Base-by-base conservation (phyloP, 108 stramenopile species). In the Schizochytrium sp. region DNA sequence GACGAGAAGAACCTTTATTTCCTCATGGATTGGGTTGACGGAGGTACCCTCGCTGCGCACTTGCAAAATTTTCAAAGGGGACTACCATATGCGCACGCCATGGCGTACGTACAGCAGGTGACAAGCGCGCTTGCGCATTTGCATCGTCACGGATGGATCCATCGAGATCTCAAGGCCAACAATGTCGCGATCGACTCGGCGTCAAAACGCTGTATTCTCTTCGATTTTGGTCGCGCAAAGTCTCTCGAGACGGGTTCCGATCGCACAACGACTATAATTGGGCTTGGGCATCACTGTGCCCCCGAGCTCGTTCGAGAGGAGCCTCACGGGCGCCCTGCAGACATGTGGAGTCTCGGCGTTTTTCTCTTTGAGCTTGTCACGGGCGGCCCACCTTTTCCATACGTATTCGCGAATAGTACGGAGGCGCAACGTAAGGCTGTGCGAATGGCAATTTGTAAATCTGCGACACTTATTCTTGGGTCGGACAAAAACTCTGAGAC, bases 221-320 rank as follows among this genome's bases (percentile, higher is more conserved):
- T 83, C 25, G 76, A 83, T 45, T 83, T 83, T 83, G 76, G 76
- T 6, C 76, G 76, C 14, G 45, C 48, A n/a, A 83, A 83, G 51
- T 53, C 19, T 28, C n/a, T 83, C 45, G 18, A 1, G 48, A 16
- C 48, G 76, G 0, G 2, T 45, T 14, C 44, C 51, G 76, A 21
- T 12, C 76, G 76, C 6, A 53, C 76, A 18, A 47, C 6, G 2
- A 83, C 76, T 12, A 53, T 53, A 16, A n/a, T 83, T 6, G 76
- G 76, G n/a, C 51, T 83, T 47, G 76, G 76, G 3, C 76, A 83
- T 23, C 76, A 83, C 76, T 25, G 45, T 12, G 76, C 76, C 14
- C 76, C 76, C 43, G 76, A 83, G 76, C 45, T 83, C 51, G 76
- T 23, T 12, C 76, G 51, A 12, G 6, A 6, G 19, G 48, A 53